Base-by-base conservation (phyloP, 164 flowering plant species). In the Tetrastigma voinierianum region DNA sequence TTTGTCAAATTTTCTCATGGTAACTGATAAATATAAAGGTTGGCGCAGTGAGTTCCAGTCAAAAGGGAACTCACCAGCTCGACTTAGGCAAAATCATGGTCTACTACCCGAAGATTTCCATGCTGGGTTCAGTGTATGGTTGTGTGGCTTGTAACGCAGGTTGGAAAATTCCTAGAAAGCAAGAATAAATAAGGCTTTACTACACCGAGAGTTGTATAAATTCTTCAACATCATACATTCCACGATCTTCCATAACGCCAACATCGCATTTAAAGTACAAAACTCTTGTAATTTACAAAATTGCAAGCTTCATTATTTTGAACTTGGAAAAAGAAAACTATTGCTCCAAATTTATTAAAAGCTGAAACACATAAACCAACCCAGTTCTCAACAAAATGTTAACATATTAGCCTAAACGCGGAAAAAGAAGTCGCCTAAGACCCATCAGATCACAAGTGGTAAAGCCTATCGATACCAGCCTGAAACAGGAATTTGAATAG, bases 81-180 rank as follows among this genome's bases (percentile, higher is more conserved):
- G 44, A 11, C n/a, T 51, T 2, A 4, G 15, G 9, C 21, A n/a
- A 21, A 59, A 52, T 9, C 17, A 32, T 40, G 18, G 24, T 14
- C 64, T 21, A 13, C 46, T 65, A 95, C 99, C 98, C 88, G 86
- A 88, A 96, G 48, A 93, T 93, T 68, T 96, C 99, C 99, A 96
- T 96, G 80, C 99, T 96, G 49, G 97, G 99, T 64, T 93, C 97
- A 14, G 98, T 96, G 54, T 93, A 96, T 0, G 98, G 98, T 77
- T 96, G n/a, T 96, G 80, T 93, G 99, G 95, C 80, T 96, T 96
- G 84, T 90, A 96, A 13, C 79, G 82, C 49, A 96, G n/a, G 75
- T 64, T 90, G 86, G 32, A 92, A 77, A 96, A 96, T 90, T 25
- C 97, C 99, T 93, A n/a, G 82, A 51, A 70, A 63, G 59, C 20